phyloP scores from a whole-genome alignment of 139 green algal genomes.

The Klebsormidium nitens region DNA sequence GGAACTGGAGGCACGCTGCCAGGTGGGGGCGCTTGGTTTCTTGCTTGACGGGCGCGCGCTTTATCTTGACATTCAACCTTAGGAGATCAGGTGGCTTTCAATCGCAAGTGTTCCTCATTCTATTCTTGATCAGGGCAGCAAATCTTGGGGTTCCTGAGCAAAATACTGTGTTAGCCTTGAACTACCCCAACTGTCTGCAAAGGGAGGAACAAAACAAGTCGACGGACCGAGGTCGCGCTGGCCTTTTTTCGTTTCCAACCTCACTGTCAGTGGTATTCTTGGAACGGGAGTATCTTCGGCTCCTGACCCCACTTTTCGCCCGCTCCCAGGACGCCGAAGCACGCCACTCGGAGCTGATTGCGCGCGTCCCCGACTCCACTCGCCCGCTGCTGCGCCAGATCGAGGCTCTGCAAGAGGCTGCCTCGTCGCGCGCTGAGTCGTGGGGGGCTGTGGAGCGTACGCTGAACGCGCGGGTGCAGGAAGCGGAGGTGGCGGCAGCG shows the following conservation, averaged over 20 bases:
- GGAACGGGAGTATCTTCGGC: too few relatives aligned
- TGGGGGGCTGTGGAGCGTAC: constrained; percentile 58
- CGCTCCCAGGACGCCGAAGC: constrained; percentile 67
- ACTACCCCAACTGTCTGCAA: too few relatives aligned
- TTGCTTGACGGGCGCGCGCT: too few relatives aligned
- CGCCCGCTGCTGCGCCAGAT: constrained; percentile 87
- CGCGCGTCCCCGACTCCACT: constrained; percentile 81
- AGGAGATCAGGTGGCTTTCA: too few relatives aligned
- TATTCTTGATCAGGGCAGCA: too few relatives aligned
- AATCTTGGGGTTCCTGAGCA: too few relatives aligned
- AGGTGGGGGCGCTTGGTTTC: constrained; percentile 26
- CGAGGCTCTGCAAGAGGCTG: constrained; percentile 62
- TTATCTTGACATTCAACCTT: not conserved
- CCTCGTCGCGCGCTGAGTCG: constrained; percentile 33
- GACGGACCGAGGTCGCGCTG: too few relatives aligned
- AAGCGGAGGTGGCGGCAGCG: constrained; percentile 28
- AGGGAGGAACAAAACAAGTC: too few relatives aligned
- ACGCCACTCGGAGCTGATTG: constrained; percentile 77
- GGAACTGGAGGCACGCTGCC: constrained; percentile 36
- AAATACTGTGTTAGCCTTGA: too few relatives aligned
- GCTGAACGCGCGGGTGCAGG: constrained; percentile 48
- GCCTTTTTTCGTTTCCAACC: too few relatives aligned
- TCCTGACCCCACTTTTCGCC: too few relatives aligned
- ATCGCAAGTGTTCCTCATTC: not conserved
- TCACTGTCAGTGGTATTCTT: too few relatives aligned